Evolutionary conservation across 2,329 filamentous ascomycete genomes (phyloP).

Genomic region (Trichoderma citrinoviride): DNA sequence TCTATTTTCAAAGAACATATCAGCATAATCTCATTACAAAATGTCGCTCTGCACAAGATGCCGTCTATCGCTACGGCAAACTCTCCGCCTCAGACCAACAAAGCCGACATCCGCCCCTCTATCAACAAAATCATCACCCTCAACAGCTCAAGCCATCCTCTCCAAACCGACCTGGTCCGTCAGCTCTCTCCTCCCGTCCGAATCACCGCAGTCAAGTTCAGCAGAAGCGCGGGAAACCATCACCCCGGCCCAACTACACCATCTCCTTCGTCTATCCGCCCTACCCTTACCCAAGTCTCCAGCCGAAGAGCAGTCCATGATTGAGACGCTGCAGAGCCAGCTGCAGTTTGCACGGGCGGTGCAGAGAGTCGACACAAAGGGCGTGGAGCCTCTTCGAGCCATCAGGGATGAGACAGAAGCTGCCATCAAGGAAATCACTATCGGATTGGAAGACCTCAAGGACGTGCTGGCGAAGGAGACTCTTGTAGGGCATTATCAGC

Average conservation of each 20-base stretch:
- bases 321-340: constrained; percentile 74
- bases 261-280: constrained; percentile 85
- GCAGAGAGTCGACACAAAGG: constrained; percentile 71
- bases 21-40: constrained; percentile 18
- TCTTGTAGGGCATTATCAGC: constrained; percentile 53
- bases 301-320: constrained; percentile 66
- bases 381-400: constrained; percentile 69
- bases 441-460: constrained; percentile 57
- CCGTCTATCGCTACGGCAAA: constrained; percentile 29
- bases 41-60: constrained; percentile 35
- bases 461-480: constrained; percentile 60
- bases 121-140: constrained; percentile 23
- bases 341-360: constrained; percentile 88
- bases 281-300: constrained; percentile 67
- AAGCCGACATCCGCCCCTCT: constrained; percentile 24
- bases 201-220: constrained; percentile 24
- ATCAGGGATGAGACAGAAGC: constrained; percentile 78
- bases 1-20: neutral
- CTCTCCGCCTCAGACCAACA: constrained; percentile 20
- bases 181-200: constrained; percentile 58
- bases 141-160: constrained; percentile 49
- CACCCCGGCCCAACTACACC: constrained; percentile 67
- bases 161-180: constrained; percentile 81
- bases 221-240: constrained; percentile 44
- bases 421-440: constrained; percentile 56